Percentiles rank a stretch among this genome's conserved stretches.
Conservation (phyloP, 2,329 filamentous ascomycete genomes). For the Ambrosiella xylebori region DNA sequence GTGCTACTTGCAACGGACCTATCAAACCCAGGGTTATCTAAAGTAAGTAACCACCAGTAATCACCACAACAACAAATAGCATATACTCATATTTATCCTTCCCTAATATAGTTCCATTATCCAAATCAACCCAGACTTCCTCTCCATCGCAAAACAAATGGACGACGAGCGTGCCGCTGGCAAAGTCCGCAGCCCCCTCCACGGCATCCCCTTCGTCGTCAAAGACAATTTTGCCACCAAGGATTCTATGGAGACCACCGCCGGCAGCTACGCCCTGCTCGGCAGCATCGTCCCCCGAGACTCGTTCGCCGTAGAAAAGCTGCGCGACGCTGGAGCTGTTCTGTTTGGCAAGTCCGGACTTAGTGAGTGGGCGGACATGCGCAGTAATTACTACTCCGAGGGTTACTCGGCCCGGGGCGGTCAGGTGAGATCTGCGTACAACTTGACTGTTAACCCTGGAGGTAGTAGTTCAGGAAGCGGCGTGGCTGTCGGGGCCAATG, state of each 20-base stretch:
- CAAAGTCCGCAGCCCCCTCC: slow-evolving; percentile 44
- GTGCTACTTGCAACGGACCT: slow-evolving; percentile 45
- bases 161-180: slow-evolving; percentile 43
- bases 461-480: slow-evolving; percentile 52
- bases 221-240: slow-evolving; percentile 58
- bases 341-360: slow-evolving; percentile 55
- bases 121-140: slow-evolving; percentile 50
- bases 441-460: slow-evolving; percentile 49
- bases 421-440: slow-evolving; percentile 49
- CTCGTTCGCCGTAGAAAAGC: slow-evolving; percentile 41
- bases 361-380: slow-evolving; percentile 61
- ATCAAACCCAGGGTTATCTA: slow-evolving; percentile 47
- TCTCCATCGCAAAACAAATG: slow-evolving; percentile 40
- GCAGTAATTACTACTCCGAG: slow-evolving; percentile 48
- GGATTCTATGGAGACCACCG: slow-evolving; percentile 58
- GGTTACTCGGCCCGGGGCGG: slow-evolving; percentile 49
- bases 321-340: slow-evolving; percentile 49
- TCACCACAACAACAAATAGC: neutral
- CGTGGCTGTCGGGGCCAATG: slow-evolving; percentile 45
- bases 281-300: slow-evolving; percentile 52
- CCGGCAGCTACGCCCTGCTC: slow-evolving; percentile 49
- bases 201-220: slow-evolving; percentile 59
- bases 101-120: slow-evolving; percentile 32
- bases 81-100: neutral
- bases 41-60: slow-evolving; percentile 27